Evolutionary conservation across 768 basidiomycete genomes (phyloP), one percentile per base, ranked within the genome.

Genomic region (Mycena chlorophos): DNA sequence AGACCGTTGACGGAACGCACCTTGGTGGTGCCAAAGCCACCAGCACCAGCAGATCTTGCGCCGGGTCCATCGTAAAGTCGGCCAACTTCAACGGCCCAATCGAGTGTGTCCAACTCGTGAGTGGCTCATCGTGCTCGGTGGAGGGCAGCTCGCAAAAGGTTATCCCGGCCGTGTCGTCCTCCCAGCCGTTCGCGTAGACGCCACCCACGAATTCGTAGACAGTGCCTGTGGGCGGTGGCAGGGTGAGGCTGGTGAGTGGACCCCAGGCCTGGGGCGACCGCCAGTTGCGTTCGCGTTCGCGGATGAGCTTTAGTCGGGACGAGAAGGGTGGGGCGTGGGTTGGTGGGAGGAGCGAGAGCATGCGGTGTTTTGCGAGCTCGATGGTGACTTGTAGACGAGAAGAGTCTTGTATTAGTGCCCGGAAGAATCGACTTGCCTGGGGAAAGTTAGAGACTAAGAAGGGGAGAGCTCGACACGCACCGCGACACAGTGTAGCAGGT

Each of bases 11-110:
- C n/a, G n/a, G n/a, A n/a, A 66, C 79, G 56, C 63, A 81, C 81
- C 72, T 69, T 22, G 68, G 62, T 31, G 75, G 69, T 0, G 78
- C 71, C 12, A 77, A 67, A 3, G 76, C 71, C 16, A 83, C 76
- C 13, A 84, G 74, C 13, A 81, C 77, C 16, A 83, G 69, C 3
- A 85, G 64, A 65, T 84, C 80, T 66, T 82, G 80, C 4, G 74
- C 69, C 12, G 79, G 80, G 67, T 81, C 81, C 75, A 84, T 82
- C 1, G 82, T 81, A 49, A 84, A 82, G 58, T 85, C 82, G 23
- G 81, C 72, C 54, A 81, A 74, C 40, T 68, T 72, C 20, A 78
- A 49, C 31, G 75, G 74, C 13, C 65, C 67, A 68, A 79, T 77
- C 23, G 65, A 46, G 56, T 81, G 77, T 1, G 74, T 76, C 80